Conservation (phyloP, 257 asterid species). For the Thymus mandschuricus region DNA sequence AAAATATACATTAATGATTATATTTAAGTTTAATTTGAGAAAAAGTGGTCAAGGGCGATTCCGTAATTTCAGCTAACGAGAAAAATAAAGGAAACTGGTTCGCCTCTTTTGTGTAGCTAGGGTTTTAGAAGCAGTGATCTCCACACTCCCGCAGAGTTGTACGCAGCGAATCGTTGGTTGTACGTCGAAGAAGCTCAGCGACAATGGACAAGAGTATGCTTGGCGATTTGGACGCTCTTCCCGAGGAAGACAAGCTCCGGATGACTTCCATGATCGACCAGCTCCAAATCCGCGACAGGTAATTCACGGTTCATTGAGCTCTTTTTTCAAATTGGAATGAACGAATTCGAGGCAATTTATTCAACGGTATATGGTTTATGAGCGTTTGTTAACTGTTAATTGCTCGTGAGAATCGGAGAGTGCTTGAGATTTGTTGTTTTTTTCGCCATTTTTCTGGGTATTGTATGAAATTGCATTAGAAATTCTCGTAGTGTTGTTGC, state of each 20-base stretch:
- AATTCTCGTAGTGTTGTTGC: background rate
- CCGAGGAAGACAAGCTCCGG: slow-evolving; percentile 63
- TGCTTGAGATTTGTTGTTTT: too few species aligned
- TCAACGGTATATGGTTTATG: background rate
- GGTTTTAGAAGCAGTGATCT: slow-evolving; percentile 30
- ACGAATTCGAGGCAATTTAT: background rate
- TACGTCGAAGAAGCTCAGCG: slow-evolving; percentile 14
- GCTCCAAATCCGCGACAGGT: slow-evolving; percentile 84
- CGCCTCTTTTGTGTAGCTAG: slow-evolving; percentile 14
- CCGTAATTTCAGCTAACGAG: background rate
- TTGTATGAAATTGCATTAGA: background rate
- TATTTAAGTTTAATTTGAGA: background rate
- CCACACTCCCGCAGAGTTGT: slow-evolving; percentile 17
- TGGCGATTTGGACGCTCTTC: slow-evolving; percentile 66
- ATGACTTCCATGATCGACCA: slow-evolving; percentile 79
- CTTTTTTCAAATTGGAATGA: background rate
- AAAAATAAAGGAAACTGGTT: background rate
- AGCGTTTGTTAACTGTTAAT: background rate
- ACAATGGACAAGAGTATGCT: slow-evolving; percentile 73
- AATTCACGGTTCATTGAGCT: background rate
- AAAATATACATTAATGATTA: too few species aligned
- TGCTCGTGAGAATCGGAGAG: background rate
- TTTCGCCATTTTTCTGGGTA: too few species aligned
- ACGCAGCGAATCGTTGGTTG: slow-evolving; percentile 3
- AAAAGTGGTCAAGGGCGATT: background rate